Conservation (phyloP, 2,329 filamentous ascomycete species). For the Venturia nashicola region DNA sequence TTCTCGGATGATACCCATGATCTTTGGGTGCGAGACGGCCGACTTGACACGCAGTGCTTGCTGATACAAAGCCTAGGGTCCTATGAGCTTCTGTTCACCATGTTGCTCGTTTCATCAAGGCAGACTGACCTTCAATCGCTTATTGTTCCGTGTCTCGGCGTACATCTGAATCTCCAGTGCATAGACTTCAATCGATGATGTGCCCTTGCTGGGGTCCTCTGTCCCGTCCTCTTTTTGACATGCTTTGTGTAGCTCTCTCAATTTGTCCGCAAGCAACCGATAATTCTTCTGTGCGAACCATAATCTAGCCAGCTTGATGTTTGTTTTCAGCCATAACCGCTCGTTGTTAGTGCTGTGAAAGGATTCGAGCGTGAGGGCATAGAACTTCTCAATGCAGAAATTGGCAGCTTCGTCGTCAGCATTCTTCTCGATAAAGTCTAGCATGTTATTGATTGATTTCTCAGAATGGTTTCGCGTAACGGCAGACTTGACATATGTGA, state of each 20-base stretch:
- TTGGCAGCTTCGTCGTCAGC: constrained; percentile 59
- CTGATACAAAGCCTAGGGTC: constrained; percentile 62
- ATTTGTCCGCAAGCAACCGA: constrained; percentile 62
- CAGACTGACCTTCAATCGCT: constrained; percentile 63
- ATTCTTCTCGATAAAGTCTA: constrained; percentile 93
- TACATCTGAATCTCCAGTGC: constrained; percentile 98
- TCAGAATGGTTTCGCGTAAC: constrained; percentile 98
- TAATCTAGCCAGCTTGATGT: constrained; percentile 87
- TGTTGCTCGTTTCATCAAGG: constrained; percentile 4
- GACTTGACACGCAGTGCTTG: constrained; percentile 84
- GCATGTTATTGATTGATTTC: constrained; percentile 98
- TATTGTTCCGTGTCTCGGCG: constrained; percentile 92
- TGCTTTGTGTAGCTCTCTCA: constrained; percentile 76
- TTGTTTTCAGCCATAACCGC: constrained; percentile 93
- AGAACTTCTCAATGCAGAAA: constrained; percentile 86
- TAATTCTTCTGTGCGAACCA: constrained; percentile 91
- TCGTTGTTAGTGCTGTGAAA: constrained; percentile 98
- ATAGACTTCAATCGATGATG: constrained; percentile 90
- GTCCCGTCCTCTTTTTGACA: constrained; percentile 79
- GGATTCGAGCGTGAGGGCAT: constrained; percentile 81
- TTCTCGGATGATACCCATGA: constrained; percentile 98
- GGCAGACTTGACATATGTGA: constrained; percentile 93
- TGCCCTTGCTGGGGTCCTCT: constrained; percentile 90
- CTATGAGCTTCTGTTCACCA: neutral
- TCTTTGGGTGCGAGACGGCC: constrained; percentile 95